Evolutionary conservation across 306 rosid genomes (phyloP).

Genomic region (Trifolium dubium): DNA sequence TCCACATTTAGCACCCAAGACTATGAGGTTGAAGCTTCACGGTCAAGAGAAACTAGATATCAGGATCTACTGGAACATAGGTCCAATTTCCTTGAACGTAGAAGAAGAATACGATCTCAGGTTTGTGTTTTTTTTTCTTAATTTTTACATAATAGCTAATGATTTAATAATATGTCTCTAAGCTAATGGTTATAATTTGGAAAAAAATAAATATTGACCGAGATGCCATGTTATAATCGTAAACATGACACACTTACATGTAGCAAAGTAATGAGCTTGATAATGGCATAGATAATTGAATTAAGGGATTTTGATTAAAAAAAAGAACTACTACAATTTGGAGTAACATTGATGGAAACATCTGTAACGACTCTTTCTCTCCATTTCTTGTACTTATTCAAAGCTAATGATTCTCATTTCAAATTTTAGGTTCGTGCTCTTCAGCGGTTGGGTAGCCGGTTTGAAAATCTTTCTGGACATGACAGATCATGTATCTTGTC

Average conservation of each 20-base stretch:
- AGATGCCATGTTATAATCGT: neutral
- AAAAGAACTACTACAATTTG: neutral
- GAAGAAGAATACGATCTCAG: constrained; percentile 98
- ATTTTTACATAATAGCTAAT: constrained; percentile 4
- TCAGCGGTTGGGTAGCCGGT: constrained; percentile 94
- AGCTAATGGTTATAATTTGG: neutral
- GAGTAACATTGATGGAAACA: neutral
- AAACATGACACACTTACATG: too few relatives aligned
- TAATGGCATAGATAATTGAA: neutral
- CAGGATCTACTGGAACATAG: constrained; percentile 89
- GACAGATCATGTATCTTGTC: constrained; percentile 91
- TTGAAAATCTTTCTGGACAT: constrained; percentile 91
- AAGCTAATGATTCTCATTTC: constrained; percentile 35
- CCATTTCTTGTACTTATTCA: constrained; percentile 5
- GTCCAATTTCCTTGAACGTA: constrained; percentile 91
- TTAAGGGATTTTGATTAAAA: neutral
- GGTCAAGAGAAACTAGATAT: constrained; percentile 83
- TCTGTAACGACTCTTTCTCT: neutral
- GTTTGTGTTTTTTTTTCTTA: constrained; percentile 58
- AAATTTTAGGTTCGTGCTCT: constrained; percentile 94
- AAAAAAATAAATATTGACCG: neutral
- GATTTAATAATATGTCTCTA: constrained; percentile 27
- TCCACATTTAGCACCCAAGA: constrained; percentile 75
- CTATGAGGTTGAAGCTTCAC: constrained; percentile 71
- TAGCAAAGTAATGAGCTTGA: neutral